Base-by-base conservation (phyloP, 1,284 basidiomycete genomes). In the Trichosporon coremiiforme region DNA sequence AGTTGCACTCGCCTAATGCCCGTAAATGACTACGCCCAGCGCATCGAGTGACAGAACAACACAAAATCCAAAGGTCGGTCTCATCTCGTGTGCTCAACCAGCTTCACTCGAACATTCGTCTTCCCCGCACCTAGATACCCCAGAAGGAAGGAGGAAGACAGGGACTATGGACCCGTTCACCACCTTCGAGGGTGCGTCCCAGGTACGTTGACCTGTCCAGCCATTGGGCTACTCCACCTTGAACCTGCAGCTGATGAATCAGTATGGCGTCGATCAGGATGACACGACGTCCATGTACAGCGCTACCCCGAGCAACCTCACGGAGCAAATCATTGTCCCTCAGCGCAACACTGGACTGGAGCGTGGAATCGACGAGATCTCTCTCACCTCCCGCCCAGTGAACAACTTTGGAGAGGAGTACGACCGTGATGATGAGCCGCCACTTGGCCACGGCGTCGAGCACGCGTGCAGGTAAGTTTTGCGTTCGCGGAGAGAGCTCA, bases 391-490 rank as follows among this genome's bases (percentile, higher is more conserved):
- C 29, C 72, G 60, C 50, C 20, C n/a, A 20, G 68, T 50, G 60
- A 66, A 64, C 60, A 67, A 69, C 22, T 73, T 75, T 45, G 75
- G 79, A 22, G 80, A 80, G 41, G 85, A 86, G 33, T 83, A 91
- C 68, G 91, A 94, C 70, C 91, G 94, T 66, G 93, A 95, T 76
- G 92, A 95, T 80, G 82, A 94, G 77, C 92, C 92, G 80, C 71
- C 80, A 9, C 92, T 95, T 72, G 93, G 94, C 75, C 86, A 89
- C 36, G 88, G 89, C 45, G 87, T 95, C 25, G 93, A 96, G 45
- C 94, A 97, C 84, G 95, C 95, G 10, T 97, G 95, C 91, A 94
- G 92, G 94, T 94, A 73, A 77, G 90, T 71, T 20, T 8, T 20
- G 35, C 41, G 9, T 35, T 2, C 50, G 53, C 10, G 17, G 8